These are phyloP conservation scores for Fraxinus platypoda DNA, from an alignment of 305 asterid genomes.

Conservation along the genomic window DNA sequence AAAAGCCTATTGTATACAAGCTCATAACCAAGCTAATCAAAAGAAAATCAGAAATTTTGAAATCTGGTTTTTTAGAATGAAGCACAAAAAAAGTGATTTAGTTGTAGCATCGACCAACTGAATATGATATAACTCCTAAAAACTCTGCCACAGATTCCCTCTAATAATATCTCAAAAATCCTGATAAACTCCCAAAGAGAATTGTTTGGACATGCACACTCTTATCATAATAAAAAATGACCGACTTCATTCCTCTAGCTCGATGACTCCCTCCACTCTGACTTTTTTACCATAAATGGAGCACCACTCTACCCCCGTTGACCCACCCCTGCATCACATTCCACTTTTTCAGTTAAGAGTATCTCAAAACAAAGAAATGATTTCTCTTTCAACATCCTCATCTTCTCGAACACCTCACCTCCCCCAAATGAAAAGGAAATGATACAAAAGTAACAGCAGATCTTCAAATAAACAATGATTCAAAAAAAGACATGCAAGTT, in stretches of 20 bases:
- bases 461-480: background rate
- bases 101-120: background rate
- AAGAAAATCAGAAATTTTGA: background rate
- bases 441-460: background rate
- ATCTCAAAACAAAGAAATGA: background rate
- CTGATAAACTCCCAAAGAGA: background rate
- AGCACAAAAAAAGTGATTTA: background rate
- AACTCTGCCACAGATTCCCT: background rate
- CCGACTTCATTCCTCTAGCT: background rate
- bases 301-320: background rate
- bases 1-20: background rate
- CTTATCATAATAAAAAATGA: background rate
- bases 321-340: background rate
- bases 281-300: background rate
- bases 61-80: background rate
- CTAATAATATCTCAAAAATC: background rate
- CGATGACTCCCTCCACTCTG: background rate
- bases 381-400: background rate
- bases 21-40: background rate
- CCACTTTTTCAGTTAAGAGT: background rate
- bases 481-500: background rate
- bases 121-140: background rate
- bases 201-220: background rate
- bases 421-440: background rate
- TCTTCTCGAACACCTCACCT: background rate